Percentiles rank a stretch among this genome's conserved stretches.
These are phyloP conservation scores for Lobosporangium transversale DNA, from an alignment of 192 early-diverging fungal genomes.

Conservation along the genomic window DNA sequence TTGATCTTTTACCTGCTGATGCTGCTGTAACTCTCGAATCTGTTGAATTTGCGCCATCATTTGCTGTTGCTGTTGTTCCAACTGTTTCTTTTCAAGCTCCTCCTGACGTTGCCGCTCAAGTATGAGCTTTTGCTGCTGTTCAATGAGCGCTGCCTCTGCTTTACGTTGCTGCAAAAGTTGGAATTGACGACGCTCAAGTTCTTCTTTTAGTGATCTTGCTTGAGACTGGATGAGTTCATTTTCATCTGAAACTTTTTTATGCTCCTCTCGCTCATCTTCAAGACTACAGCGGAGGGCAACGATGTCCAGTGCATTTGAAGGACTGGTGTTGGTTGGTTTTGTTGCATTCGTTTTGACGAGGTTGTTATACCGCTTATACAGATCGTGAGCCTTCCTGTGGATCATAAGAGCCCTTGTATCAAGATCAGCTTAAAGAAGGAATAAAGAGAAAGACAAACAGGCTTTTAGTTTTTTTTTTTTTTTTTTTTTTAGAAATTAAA, in stretches of 20 bases:
- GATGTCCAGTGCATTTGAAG: constrained; percentile 29
- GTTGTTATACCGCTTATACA: constrained; percentile 12
- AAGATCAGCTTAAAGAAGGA: constrained; percentile 15
- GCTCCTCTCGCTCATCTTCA: constrained; percentile 24
- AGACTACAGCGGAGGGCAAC: constrained; percentile 13
- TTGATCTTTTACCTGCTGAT: constrained; percentile 13
- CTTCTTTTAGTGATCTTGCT: constrained; percentile 15
- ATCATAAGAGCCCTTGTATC: constrained; percentile 10
- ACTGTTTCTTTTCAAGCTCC: constrained; percentile 15
- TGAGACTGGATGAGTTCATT: constrained; percentile 6
- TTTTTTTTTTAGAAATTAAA: too few relatives aligned
- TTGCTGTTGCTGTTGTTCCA: constrained; percentile 11
- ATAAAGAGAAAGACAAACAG: not conserved
- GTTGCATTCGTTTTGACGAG: constrained; percentile 14
- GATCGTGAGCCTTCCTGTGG: constrained; percentile 12
- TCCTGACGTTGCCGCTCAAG: constrained; percentile 33
- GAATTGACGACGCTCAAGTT: constrained; percentile 18
- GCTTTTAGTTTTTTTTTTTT: too few relatives aligned
- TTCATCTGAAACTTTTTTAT: constrained; percentile 6
- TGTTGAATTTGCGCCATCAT: constrained; percentile 19
- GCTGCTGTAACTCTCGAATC: constrained; percentile 24
- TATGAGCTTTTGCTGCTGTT: constrained; percentile 40
- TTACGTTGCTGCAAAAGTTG: constrained; percentile 24
- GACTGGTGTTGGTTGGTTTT: constrained; percentile 13
- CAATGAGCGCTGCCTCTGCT: constrained; percentile 35